Evolutionary conservation across 352 stramenopile species (phyloP), one percentile per base, ranked within the genome.

Genomic region (Globisporangium echinulatum): DNA sequence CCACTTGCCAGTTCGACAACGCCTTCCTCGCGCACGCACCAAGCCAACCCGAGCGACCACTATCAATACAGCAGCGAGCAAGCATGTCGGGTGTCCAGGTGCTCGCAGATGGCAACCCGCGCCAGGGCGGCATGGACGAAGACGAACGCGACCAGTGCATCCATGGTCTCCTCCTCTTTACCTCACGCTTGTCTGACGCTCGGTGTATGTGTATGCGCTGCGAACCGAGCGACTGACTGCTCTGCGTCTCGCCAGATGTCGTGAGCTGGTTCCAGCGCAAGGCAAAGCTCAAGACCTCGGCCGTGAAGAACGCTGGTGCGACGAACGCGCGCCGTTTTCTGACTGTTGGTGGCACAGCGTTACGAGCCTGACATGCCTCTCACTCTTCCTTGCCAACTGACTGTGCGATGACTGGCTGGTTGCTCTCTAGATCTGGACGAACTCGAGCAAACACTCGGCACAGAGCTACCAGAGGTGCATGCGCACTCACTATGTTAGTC

Each of bases 191-290:
- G 25, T 33, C 25, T 33, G 25, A 3, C 25, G 25, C 25, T 33
- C 25, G 2, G 25, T 33, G 25, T 33, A 33, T 33, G 25, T 2
- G 25, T 33, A 33, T 33, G 25, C 19, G 19, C 19, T 25, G 19
- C 25, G 25, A 33, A 33, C 25, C 25, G 25, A 33, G 25, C 25
- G 25, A 33, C 25, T 13, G 40, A 8, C 40, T 44, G 7, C 11
- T 44, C 11, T 39, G 56, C 9, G 37, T 17, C 15, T 15, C 9
- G 2, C 52, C 36, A 90, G 83, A 94, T 40, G 87, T 94, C 55
- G 71, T 91, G 67, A 91, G 75, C 69, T 94, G 84, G 84, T 92
- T 94, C 62, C 66, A 89, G 65, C 80, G 80, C 56, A 94, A 94
- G 66, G 68, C 78, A 17, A 68, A 86, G 60, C 75, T 92, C n/a